Percentiles rank a stretch among this genome's conserved stretches.
phyloP scores from a whole-genome alignment of 208 protist species.

The Naegleria lovaniensis region DNA sequence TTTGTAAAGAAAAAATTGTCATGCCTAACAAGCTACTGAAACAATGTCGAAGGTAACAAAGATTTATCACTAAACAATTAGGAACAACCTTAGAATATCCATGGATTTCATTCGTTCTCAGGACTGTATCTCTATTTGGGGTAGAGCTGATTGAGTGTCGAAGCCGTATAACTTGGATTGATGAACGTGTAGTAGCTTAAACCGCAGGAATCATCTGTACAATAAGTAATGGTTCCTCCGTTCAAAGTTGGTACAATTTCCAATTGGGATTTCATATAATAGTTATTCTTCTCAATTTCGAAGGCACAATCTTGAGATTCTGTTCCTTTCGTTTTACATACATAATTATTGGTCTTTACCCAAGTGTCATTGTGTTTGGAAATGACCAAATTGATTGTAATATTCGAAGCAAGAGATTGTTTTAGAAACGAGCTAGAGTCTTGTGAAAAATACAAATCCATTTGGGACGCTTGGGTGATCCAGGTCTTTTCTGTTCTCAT shows the following conservation, averaged over 20 bases:
- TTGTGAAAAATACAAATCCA: not conserved
- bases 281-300: not conserved
- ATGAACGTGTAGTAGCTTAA: not conserved
- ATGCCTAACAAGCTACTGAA: too few species aligned
- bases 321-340: not conserved
- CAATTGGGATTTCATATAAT: not conserved
- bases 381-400: not conserved
- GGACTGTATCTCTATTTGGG: too few species aligned
- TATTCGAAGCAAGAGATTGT: not conserved
- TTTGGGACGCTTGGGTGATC: not conserved
- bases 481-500: not conserved
- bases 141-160: too few species aligned
- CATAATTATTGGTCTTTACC: not conserved
- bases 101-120: too few species aligned
- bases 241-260: not conserved
- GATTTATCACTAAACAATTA: too few species aligned
- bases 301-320: not conserved
- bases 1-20: too few species aligned
- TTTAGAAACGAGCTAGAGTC: not conserved
- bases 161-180: not conserved
- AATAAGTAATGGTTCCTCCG: not conserved
- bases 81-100: too few species aligned
- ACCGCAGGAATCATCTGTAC: not conserved
- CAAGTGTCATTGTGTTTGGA: not conserved
- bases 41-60: too few species aligned